Conservation (phyloP, 495 filamentous ascomycete species). For the Trichoderma gamsii region DNA sequence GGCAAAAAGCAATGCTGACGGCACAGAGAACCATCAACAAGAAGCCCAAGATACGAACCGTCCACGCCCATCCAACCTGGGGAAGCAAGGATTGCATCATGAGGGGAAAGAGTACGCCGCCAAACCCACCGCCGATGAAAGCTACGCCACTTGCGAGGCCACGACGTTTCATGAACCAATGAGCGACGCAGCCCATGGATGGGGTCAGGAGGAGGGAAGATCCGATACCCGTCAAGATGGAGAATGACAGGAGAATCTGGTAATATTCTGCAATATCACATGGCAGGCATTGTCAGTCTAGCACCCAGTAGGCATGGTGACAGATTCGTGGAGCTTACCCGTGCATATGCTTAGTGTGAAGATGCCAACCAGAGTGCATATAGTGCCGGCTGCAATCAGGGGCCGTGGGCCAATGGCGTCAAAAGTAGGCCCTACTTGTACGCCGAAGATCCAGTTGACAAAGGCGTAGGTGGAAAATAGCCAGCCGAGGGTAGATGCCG, state of each 20-base stretch:
- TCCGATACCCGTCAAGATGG: conserved; percentile 49
- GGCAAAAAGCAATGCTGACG: conserved; percentile 48
- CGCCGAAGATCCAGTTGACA: conserved; percentile 56
- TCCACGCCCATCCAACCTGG: conserved; percentile 51
- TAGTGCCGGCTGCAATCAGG: conserved; percentile 46
- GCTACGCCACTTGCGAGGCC: conserved; percentile 58
- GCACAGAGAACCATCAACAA: conserved; percentile 49
- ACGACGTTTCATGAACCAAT: conserved; percentile 58
- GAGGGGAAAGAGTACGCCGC: conserved; percentile 57
- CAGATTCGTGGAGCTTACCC: conserved; percentile 24
- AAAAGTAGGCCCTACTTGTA: conserved; percentile 63
- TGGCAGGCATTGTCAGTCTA: conserved; percentile 12
- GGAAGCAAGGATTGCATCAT: conserved; percentile 45
- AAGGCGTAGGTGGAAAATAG: conserved; percentile 58
- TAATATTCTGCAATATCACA: conserved; percentile 44
- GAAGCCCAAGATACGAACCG: conserved; percentile 52
- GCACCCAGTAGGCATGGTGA: conserved; percentile 19
- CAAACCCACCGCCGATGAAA: conserved; percentile 52
- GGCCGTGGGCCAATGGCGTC: conserved; percentile 53
- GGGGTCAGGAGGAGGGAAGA: conserved; percentile 55
- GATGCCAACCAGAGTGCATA: conserved; percentile 47
- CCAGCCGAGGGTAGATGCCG: conserved; percentile 55
- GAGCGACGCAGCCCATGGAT: conserved; percentile 53
- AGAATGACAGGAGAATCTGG: conserved; percentile 60
- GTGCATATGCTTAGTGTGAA: conserved; percentile 48